Conservation (phyloP, 768 basidiomycete genomes). For the Flagelloscypha sp. region DNA sequence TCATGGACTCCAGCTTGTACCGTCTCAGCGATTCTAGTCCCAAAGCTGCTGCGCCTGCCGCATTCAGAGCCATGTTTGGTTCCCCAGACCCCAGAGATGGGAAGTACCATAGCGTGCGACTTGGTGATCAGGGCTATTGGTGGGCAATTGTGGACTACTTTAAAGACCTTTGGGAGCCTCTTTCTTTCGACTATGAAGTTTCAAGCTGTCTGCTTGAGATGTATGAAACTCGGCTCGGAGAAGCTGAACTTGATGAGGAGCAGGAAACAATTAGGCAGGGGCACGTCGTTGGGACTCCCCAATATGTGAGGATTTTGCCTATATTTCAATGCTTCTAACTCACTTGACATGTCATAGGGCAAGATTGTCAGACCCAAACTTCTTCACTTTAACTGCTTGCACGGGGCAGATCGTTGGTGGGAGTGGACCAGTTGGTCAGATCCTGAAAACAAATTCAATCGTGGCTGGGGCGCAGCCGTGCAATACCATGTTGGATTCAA, state of each 20-base stretch:
- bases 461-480: conserved; percentile 37
- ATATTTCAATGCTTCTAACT: not conserved
- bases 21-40: conserved; percentile 16
- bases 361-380: conserved; percentile 36
- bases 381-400: too few relatives aligned
- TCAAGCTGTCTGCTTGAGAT: conserved; percentile 41
- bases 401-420: too few relatives aligned
- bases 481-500: conserved; percentile 39
- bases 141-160: conserved; percentile 43
- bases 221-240: conserved; percentile 35
- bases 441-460: conserved; percentile 26
- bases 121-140: conserved; percentile 47
- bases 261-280: conserved; percentile 27
- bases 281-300: conserved; percentile 29
- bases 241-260: conserved; percentile 26
- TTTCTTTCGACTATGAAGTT: conserved; percentile 40
- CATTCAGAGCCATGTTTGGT: conserved; percentile 38
- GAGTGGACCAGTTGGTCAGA: conserved; percentile 42
- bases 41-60: conserved; percentile 32
- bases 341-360: conserved; percentile 15
- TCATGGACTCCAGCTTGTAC: conserved; percentile 41
- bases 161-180: conserved; percentile 31
- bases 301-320: conserved; percentile 20
- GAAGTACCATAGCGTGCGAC: conserved; percentile 33
- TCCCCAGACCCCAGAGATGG: conserved; percentile 25